phyloP scores from a whole-genome alignment of 2,329 filamentous ascomycete genomes.

The Blastomyces gilchristii region DNA sequence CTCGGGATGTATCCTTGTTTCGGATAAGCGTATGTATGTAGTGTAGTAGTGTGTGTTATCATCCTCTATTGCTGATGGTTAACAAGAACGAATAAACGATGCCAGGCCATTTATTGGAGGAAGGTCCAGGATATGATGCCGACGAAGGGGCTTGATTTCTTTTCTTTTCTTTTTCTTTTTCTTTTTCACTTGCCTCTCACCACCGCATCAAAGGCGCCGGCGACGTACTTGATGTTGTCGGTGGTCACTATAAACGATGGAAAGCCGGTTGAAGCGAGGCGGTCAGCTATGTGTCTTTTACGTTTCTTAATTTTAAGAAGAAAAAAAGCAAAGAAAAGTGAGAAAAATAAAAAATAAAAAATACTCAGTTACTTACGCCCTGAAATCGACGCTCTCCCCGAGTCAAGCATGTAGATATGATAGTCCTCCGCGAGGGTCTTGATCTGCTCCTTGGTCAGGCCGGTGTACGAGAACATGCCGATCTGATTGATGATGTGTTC shows the following conservation, averaged over 20 bases:
- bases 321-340: background rate
- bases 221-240: constrained; percentile 19
- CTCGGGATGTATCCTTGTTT: background rate
- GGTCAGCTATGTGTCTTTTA: background rate
- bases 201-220: constrained; percentile 16
- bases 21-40: background rate
- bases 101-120: too few species aligned
- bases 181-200: constrained; percentile 2
- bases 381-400: constrained; percentile 20
- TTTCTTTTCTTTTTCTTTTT: too few species aligned
- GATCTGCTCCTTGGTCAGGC: constrained; percentile 19
- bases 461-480: constrained; percentile 26
- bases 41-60: too few species aligned
- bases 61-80: too few species aligned
- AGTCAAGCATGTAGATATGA: constrained; percentile 22
- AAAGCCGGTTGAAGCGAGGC: background rate
- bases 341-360: background rate
- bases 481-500: constrained; percentile 89
- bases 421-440: constrained; percentile 16
- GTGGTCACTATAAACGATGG: constrained; percentile 13
- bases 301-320: background rate
- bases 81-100: too few species aligned
- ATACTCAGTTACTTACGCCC: constrained; percentile 17
- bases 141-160: too few species aligned
- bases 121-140: too few species aligned